These are phyloP conservation scores for Aspergillus eucalypticola DNA, from an alignment of 2,329 filamentous ascomycete genomes.

Conservation along the genomic window DNA sequence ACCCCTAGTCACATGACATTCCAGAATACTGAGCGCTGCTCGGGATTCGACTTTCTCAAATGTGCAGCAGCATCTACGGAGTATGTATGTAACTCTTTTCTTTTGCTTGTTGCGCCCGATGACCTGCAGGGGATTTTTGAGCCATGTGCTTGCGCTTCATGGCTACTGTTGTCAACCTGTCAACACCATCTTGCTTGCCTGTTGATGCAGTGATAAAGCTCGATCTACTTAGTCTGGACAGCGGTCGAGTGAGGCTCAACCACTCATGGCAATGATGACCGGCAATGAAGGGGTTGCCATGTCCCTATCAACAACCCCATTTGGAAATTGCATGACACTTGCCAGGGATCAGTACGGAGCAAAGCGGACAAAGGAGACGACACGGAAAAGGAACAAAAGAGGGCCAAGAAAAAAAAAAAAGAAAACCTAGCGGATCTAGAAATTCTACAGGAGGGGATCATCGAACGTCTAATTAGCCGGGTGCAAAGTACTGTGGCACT, in stretches of 20 bases:
- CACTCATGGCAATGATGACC: background rate
- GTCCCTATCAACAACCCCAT: background rate
- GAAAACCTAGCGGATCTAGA: background rate
- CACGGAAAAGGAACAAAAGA: background rate
- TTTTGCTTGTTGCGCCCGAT: background rate
- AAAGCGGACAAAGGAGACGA: background rate
- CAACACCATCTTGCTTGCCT: background rate
- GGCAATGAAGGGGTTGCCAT: background rate
- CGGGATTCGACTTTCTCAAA: background rate
- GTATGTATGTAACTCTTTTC: background rate
- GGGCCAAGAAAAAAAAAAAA: background rate
- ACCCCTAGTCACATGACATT: background rate
- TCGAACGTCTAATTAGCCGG: background rate
- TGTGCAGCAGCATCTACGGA: background rate
- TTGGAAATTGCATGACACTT: background rate
- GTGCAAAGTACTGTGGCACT: background rate
- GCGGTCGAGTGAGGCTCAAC: background rate
- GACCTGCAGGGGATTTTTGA: background rate
- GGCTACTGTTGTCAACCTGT: background rate
- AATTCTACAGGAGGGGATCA: background rate
- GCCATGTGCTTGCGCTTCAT: background rate
- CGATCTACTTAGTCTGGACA: background rate
- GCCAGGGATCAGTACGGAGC: background rate
- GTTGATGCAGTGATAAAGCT: background rate
- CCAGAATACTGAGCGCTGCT: background rate